A percentile compares a stretch with the other conserved stretches of the same genome.
Evolutionary conservation across 2,329 filamentous ascomycete genomes (phyloP).

Genomic region (Daldinia eschscholtzii): DNA sequence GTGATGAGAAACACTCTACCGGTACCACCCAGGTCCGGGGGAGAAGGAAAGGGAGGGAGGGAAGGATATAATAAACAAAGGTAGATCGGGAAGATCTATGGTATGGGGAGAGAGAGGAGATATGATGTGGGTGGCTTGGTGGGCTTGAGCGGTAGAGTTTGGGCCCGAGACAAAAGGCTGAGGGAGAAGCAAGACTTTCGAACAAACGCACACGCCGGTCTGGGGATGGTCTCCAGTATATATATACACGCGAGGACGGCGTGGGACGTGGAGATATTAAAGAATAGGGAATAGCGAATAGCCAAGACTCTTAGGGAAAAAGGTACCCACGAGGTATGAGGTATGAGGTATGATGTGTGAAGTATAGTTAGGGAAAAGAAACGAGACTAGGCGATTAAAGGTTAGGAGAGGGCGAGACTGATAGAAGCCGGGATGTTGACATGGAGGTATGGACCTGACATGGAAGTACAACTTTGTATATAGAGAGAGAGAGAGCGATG

Average conservation of each 20-base stretch:
- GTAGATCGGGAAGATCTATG: conserved; percentile 10
- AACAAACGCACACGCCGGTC: conserved; percentile 33
- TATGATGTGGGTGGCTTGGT: conserved; percentile 35
- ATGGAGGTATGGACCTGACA: background rate
- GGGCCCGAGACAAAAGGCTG: conserved; percentile 37
- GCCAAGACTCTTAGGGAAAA: background rate
- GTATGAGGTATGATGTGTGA: conserved; percentile 2
- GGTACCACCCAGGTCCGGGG: conserved; percentile 18
- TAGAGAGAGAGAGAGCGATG: conserved; percentile 25
- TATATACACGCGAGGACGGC: conserved; percentile 40
- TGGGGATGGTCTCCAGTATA: conserved; percentile 42
- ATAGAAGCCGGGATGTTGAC: background rate
- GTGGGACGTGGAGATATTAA: conserved; percentile 30
- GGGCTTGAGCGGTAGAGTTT: conserved; percentile 28
- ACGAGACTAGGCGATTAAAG: conserved; percentile 15
- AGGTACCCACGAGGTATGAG: conserved; percentile 9
- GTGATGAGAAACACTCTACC: conserved; percentile 20
- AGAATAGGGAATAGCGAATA: conserved; percentile 11
- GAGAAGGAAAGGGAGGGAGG: conserved; percentile 7
- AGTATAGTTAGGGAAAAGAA: conserved; percentile 5
- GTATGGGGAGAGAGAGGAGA: conserved; percentile 17
- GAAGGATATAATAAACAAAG: conserved; percentile 31
- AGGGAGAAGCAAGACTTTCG: conserved; percentile 22
- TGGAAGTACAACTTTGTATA: background rate
- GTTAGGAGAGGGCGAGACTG: conserved; percentile 11